phyloP scores from a whole-genome alignment of 2,329 filamentous ascomycete species.

The Lomentospora prolificans region DNA sequence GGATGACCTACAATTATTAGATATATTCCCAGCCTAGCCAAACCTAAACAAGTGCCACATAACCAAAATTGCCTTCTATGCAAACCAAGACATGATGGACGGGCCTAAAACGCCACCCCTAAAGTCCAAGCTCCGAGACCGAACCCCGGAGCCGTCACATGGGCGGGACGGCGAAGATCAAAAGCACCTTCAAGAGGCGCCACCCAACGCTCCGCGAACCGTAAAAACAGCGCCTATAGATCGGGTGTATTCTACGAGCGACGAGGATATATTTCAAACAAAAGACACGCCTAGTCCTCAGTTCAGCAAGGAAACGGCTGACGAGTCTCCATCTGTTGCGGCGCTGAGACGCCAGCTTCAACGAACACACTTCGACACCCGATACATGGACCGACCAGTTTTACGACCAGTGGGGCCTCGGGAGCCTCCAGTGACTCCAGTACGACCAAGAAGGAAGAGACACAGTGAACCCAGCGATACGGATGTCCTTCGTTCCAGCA shows the following conservation, averaged over 20 bases:
- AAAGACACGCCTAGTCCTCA: not conserved
- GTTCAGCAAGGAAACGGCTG: not conserved
- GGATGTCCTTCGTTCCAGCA: not conserved
- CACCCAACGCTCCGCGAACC: not conserved
- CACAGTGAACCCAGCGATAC: not conserved
- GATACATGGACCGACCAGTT: slow-evolving; percentile 2
- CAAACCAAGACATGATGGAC: not conserved
- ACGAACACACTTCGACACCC: not conserved
- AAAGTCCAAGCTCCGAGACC: not conserved
- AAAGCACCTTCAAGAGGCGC: not conserved
- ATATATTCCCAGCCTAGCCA: not conserved
- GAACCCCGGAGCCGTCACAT: not conserved
- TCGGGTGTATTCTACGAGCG: not conserved
- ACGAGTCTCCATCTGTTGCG: not conserved
- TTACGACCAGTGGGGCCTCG: not conserved
- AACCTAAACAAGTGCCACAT: not conserved
- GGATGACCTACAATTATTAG: not conserved
- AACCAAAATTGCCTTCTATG: not conserved
- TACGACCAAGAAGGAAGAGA: not conserved
- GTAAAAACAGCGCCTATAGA: not conserved
- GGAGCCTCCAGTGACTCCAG: not conserved
- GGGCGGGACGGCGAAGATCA: not conserved
- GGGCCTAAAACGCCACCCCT: not conserved
- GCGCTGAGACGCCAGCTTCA: not conserved
- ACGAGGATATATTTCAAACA: not conserved